These are phyloP conservation scores for Elsinoe perseae DNA, from an alignment of 2,329 filamentous ascomycete species.

Conservation along the genomic window DNA sequence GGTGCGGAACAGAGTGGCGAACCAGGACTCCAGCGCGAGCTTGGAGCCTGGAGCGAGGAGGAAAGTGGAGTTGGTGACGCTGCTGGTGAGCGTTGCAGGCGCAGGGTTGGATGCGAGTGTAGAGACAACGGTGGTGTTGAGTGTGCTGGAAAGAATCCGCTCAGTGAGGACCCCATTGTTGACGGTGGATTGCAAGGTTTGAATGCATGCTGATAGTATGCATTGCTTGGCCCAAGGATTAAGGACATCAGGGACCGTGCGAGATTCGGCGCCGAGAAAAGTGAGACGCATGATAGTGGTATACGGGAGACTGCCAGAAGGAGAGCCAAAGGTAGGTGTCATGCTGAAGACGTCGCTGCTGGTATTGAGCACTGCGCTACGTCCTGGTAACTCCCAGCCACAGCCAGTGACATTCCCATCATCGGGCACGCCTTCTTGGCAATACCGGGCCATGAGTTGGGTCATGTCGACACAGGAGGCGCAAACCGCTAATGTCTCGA, in stretches of 20 bases:
- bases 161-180: slow-evolving; percentile 16
- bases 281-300: slow-evolving; percentile 17
- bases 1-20: slow-evolving; percentile 16
- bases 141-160: slow-evolving; percentile 1
- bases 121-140: slow-evolving; percentile 16
- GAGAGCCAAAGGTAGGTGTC: slow-evolving; percentile 16
- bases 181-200: slow-evolving; percentile 16
- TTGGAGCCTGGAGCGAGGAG: slow-evolving; percentile 16
- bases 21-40: slow-evolving; percentile 17
- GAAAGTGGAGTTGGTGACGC: slow-evolving; percentile 8
- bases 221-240: slow-evolving; percentile 18
- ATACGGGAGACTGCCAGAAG: slow-evolving; percentile 16
- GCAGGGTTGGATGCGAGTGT: not conserved
- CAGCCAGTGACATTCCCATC: slow-evolving; percentile 13
- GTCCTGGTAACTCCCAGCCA: slow-evolving; percentile 16
- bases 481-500: slow-evolving; percentile 30
- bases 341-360: slow-evolving; percentile 19
- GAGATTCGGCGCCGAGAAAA: slow-evolving; percentile 18
- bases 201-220: slow-evolving; percentile 17
- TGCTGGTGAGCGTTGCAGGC: not conserved
- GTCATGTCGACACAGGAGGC: slow-evolving; percentile 16
- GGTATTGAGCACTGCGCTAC: slow-evolving; percentile 14
- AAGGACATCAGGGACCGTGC: slow-evolving; percentile 10
- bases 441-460: slow-evolving; percentile 15
- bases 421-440: not conserved